Evolutionary conservation across 495 filamentous ascomycete species (phyloP).

Genomic region (Terfezia boudieri): DNA sequence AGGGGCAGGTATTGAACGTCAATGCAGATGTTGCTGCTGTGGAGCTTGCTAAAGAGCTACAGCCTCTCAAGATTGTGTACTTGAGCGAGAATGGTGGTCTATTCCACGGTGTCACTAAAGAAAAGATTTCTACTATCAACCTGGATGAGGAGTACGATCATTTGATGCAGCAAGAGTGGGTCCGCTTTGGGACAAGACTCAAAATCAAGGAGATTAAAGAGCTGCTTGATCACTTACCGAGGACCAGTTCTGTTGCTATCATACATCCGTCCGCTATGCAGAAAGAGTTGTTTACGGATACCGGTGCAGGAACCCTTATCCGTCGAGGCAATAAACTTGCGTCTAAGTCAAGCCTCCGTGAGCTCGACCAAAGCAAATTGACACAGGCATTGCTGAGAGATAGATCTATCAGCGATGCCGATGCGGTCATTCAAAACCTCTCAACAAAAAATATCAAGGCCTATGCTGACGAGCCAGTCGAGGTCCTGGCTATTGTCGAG

Average conservation of each 20-base stretch:
- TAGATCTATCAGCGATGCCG: conserved; percentile 5
- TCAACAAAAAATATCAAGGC: conserved; percentile 52
- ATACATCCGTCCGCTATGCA: conserved; percentile 88
- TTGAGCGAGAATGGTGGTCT: conserved; percentile 93
- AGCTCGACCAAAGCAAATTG: conserved; percentile 60
- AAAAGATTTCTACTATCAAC: conserved; percentile 96
- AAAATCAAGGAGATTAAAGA: conserved; percentile 99
- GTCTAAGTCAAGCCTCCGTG: conserved; percentile 44
- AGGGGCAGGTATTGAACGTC: conserved; percentile 90
- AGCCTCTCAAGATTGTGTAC: conserved; percentile 96
- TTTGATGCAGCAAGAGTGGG: conserved; percentile 90
- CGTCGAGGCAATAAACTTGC: conserved; percentile 79
- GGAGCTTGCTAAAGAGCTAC: conserved; percentile 67
- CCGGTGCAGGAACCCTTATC: conserved; percentile 85
- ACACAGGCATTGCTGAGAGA: conserved; percentile 71
- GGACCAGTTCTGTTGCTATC: conserved; percentile 88
- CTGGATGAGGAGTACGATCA: conserved; percentile 92
- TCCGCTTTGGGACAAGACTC: conserved; percentile 78
- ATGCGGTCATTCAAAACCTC: neutral
- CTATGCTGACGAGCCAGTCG: conserved; percentile 92
- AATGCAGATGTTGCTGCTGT: conserved; percentile 94
- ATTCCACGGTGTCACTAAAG: conserved; percentile 76
- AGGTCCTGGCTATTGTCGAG: conserved; percentile 81
- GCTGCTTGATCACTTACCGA: conserved; percentile 61
- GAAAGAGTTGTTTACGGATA: conserved; percentile 91